Evolutionary conservation across 768 basidiomycete genomes (phyloP), one percentile per base, ranked within the genome.

Genomic region (Russula sp.): DNA sequence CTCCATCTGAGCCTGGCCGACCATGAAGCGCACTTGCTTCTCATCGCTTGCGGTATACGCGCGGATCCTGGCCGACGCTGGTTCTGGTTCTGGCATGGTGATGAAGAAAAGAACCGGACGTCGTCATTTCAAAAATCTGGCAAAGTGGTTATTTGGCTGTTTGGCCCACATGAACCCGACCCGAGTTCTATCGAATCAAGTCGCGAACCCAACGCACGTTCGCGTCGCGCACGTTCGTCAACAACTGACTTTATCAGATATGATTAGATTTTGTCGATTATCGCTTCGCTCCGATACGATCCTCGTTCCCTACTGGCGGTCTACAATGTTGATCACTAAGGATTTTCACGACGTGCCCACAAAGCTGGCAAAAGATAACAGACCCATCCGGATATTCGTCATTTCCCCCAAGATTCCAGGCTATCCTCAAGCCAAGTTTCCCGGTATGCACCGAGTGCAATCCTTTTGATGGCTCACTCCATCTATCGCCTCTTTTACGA

Each of bases 391-490:
- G 57, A 84, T 96, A 43, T 93, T 87, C 70, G 77, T 97, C 36
- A 87, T 94, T 60, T 82, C 90, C 20, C 94, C 94, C 7, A 79
- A 78, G 55, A 70, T 93, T 14, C 85, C 88, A 11, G 82, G 86
- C 51, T 93, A 96, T 71, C 94, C 94, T 0, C 81, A 92, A 48
- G 94, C 92, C 29, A 92, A 87, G 73, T 96, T 95, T 71, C 93
- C 93, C 70, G 92, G 91, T 85, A 71, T 42, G 22, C 36, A 25
- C 13, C 34, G 7, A n/a, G 4, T 36, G 18, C 5, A n/a, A 1
- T 7, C 9, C n/a, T 35, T 20, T 32, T 20, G 34, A 5, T 14
- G 22, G 25, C 13, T 47, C 46, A 16, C 20, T 51, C 35, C 13
- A 25, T 51, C 46, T 5, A 25, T 25, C 14, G 10, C 16, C 6